Conservation (phyloP, 164 flowering plant genomes). For the Nymphaea colorata region DNA sequence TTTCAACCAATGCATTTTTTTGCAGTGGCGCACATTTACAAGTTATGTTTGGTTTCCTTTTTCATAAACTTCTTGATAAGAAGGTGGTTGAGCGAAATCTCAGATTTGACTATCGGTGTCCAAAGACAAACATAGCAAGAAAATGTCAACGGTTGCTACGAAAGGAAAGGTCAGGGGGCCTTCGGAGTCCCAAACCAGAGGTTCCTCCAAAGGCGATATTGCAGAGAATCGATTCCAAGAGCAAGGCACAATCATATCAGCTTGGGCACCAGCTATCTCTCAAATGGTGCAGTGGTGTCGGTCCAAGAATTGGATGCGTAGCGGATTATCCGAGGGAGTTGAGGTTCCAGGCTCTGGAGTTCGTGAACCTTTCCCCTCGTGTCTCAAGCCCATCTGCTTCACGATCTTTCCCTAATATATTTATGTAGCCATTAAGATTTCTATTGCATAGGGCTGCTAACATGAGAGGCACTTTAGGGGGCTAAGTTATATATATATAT, state of each 20-base stretch:
- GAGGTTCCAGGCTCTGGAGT: conserved; percentile 61
- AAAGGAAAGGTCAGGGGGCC: conserved; percentile 77
- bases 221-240: conserved; percentile 74
- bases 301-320: conserved; percentile 82
- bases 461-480: too few relatives aligned
- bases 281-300: conserved; percentile 81
- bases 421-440: too few relatives aligned
- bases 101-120: conserved; percentile 9
- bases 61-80: conserved; percentile 4
- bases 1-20: too few relatives aligned
- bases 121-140: conserved; percentile 1
- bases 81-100: conserved; percentile 2
- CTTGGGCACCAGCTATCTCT: conserved; percentile 53
- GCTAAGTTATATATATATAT: too few relatives aligned
- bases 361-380: conserved; percentile 58
- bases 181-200: conserved; percentile 54
- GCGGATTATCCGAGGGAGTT: conserved; percentile 76
- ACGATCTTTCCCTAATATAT: neutral
- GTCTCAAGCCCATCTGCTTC: conserved; percentile 21
- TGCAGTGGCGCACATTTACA: too few relatives aligned
- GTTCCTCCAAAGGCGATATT: conserved; percentile 52
- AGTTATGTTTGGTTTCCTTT: too few relatives aligned
- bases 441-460: too few relatives aligned
- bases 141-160: conserved; percentile 11
- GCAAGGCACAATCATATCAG: conserved; percentile 48